A percentile compares a stretch with the other conserved stretches of the same genome.
Conservation (phyloP, 768 basidiomycete genomes). For the Ramaria sp. region DNA sequence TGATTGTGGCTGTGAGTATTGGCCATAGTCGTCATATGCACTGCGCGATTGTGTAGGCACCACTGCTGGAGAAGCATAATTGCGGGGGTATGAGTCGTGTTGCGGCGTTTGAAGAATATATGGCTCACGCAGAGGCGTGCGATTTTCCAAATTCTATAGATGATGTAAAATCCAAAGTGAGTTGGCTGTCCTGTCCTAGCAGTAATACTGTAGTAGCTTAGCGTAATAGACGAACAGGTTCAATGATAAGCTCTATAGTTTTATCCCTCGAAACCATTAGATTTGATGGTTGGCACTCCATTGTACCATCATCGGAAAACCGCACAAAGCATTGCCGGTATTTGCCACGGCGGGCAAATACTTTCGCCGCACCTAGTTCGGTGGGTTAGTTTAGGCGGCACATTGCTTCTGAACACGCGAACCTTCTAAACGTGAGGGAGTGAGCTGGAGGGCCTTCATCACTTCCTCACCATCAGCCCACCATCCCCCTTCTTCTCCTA, state of each 20-base stretch:
- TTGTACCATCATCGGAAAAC: conserved; percentile 4
- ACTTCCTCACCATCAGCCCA: conserved; percentile 14
- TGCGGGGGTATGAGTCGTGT: background rate
- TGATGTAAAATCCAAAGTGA: background rate
- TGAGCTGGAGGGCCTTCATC: conserved; percentile 9
- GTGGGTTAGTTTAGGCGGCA: background rate
- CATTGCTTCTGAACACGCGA: background rate
- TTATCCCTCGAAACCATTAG: conserved; percentile 10
- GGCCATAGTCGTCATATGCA: background rate
- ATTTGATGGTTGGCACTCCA: conserved; percentile 5
- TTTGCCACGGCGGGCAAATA: conserved; percentile 11
- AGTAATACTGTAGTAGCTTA: background rate
- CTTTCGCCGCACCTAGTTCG: conserved; percentile 8
- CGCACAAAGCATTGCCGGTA: conserved; percentile 11
- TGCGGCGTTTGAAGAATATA: background rate
- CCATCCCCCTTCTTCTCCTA: conserved; percentile 5
- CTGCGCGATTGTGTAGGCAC: background rate
- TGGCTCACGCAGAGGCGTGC: background rate
- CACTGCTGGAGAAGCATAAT: background rate
- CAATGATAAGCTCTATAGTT: conserved; percentile 12
- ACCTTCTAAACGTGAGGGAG: conserved; percentile 12
- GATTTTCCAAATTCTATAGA: background rate
- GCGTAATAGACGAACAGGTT: conserved; percentile 7
- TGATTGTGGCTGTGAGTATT: background rate
- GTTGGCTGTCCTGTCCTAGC: background rate